Conservation (phyloP, 2,329 filamentous ascomycete species). For the Zymoseptoria brevis region DNA sequence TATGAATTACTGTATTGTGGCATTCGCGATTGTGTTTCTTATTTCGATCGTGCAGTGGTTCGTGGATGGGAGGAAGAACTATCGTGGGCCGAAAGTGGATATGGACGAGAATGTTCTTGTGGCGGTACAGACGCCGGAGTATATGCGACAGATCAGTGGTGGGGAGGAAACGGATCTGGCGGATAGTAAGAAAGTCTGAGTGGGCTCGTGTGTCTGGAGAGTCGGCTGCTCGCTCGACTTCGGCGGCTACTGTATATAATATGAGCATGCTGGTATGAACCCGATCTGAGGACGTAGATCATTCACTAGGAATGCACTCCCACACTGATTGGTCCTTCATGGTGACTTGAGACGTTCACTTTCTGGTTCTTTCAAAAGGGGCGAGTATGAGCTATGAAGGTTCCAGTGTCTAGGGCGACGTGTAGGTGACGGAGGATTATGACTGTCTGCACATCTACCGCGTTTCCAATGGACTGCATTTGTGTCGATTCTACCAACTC, state of each 20-base stretch:
- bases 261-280: neutral
- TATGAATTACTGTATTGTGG: slow-evolving; percentile 59
- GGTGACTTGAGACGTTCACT: no score
- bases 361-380: no score
- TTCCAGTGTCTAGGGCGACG: no score
- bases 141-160: neutral
- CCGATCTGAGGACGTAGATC: no score
- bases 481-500: neutral
- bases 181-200: neutral
- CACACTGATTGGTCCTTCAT: no score
- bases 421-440: no score
- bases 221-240: no score
- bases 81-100: slow-evolving; percentile 41
- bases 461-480: neutral
- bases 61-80: slow-evolving; percentile 54
- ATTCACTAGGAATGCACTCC: no score
- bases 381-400: no score
- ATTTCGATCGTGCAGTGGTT: slow-evolving; percentile 53
- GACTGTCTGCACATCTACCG: no score
- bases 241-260: neutral
- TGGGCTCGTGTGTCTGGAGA: no score
- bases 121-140: slow-evolving; percentile 16
- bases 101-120: slow-evolving; percentile 24
- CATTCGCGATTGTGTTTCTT: slow-evolving; percentile 50
- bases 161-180: neutral